Evolutionary conservation across 768 basidiomycete genomes (phyloP), one percentile per base, ranked within the genome.

Genomic region (Rhodotorula graminis): DNA sequence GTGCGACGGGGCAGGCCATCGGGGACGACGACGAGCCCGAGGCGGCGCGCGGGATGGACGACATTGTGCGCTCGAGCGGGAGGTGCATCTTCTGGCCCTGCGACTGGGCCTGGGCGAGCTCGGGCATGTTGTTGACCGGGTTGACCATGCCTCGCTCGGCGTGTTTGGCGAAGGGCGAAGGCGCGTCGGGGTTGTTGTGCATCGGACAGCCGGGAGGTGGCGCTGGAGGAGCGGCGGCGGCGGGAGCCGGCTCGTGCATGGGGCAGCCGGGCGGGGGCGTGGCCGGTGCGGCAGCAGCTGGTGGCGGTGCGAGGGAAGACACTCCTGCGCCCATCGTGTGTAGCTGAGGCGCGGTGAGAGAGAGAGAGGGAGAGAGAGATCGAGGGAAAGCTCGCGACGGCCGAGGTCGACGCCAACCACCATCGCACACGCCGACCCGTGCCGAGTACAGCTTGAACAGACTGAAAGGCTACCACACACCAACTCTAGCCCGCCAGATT

Each of bases 91-190:
- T 80, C 80, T 92, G 88, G 9, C 85, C 81, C 12, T 86, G 84
- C 1, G 88, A 83, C 1, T 86, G 88, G 0, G 83, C 82, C 78
- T 94, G 91, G 0, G 89, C 84, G 46, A 94, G 87, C n/a, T 82
- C 77, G 2, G 95, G 95, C 85, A 98, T 96, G 78, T 93, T 88
- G 82, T 96, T 98, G 63, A 84, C 81, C 0, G 87, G 86, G 79
- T 91, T 90, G 65, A 93, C 80, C 19, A 74, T 71, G 31, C 70
- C 77, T 5, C 53, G 46, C 2, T 64, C 61, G 5, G 71, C 71
- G 59, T 72, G 72, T 15, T 63, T 33, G 33, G 55, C 66, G 25
- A 42, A 19, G 37, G 50, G 29, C 29, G 52, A 4, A 42, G 15
- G 63, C 7, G n/a, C 10, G 37, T 25, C 40, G 3, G 52, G n/a